A percentile compares a stretch with the other conserved stretches of the same genome.
Conservation (phyloP, 768 basidiomycete species). For the Mycena crocata region DNA sequence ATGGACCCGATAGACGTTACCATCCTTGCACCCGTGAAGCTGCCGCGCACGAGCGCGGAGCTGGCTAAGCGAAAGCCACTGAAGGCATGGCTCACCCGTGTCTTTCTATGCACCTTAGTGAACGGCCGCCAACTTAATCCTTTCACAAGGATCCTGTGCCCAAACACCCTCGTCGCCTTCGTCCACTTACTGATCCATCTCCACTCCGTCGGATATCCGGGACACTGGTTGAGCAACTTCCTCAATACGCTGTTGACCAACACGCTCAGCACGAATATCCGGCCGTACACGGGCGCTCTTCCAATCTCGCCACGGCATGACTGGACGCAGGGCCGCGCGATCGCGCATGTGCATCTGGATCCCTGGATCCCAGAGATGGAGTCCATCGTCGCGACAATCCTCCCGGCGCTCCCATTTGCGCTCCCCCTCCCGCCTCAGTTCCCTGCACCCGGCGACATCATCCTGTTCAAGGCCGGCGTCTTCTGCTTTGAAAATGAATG, state of each 20-base stretch:
- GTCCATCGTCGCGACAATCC: background rate
- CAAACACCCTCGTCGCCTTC: constrained; percentile 49
- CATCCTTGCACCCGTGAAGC: background rate
- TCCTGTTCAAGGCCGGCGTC: background rate
- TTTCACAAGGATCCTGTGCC: constrained; percentile 23
- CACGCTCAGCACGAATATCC: constrained; percentile 38
- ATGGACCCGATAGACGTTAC: background rate
- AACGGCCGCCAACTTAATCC: background rate
- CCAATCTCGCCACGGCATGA: constrained; percentile 8
- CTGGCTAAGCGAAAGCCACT: background rate
- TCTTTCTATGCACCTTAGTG: constrained; percentile 1
- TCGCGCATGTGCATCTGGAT: background rate
- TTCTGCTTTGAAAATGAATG: background rate
- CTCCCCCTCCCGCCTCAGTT: background rate
- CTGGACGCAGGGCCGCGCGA: background rate
- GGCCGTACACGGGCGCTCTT: constrained; percentile 33
- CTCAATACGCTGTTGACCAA: constrained; percentile 40
- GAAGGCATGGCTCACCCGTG: constrained; percentile 1
- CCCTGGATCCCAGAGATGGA: constrained; percentile 13
- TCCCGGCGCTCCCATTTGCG: constrained; percentile 1
- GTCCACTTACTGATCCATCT: constrained; percentile 46
- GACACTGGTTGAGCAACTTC: constrained; percentile 50
- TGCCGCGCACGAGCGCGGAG: background rate
- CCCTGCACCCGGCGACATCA: background rate
- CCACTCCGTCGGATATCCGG: constrained; percentile 47